Percentiles rank a stretch among this genome's conserved stretches.
Conservation (phyloP, 2,329 filamentous ascomycete species). For the Magnaporthales sp. region DNA sequence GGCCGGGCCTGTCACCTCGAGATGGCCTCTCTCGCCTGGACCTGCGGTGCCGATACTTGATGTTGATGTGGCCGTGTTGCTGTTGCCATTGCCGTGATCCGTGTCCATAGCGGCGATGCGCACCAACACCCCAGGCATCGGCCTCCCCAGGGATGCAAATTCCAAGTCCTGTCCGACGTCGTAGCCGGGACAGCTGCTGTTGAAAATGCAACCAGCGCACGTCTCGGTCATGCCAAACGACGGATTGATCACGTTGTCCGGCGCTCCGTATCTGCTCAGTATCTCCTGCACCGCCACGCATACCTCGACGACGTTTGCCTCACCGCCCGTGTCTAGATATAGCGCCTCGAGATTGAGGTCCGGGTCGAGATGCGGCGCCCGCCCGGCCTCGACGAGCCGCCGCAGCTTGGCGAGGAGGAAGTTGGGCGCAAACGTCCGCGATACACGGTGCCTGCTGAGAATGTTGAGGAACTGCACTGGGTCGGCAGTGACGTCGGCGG, state of each 20-base stretch:
- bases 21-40: constrained; percentile 36
- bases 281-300: constrained; percentile 18
- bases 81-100: constrained; percentile 3
- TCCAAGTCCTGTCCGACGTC: constrained; percentile 20
- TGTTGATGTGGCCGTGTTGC: not conserved
- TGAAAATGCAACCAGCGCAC: constrained; percentile 39
- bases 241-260: constrained; percentile 24
- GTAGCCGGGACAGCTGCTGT: constrained; percentile 26
- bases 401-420: constrained; percentile 23
- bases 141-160: constrained; percentile 28
- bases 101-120: constrained; percentile 19
- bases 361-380: constrained; percentile 7
- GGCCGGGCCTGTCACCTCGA: constrained; percentile 56
- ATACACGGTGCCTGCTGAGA: constrained; percentile 29
- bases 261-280: constrained; percentile 23
- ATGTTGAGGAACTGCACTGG: constrained; percentile 29
- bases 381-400: constrained; percentile 4
- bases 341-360: constrained; percentile 18
- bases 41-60: constrained; percentile 7
- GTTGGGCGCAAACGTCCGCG: constrained; percentile 34
- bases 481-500: constrained; percentile 28
- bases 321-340: constrained; percentile 30
- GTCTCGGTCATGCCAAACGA: constrained; percentile 45
- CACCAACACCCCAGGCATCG: constrained; percentile 29
- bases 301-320: constrained; percentile 30